Evolutionary conservation across 2,329 filamentous ascomycete species (phyloP).

Genomic region (Colletotrichum euphorbiae): DNA sequence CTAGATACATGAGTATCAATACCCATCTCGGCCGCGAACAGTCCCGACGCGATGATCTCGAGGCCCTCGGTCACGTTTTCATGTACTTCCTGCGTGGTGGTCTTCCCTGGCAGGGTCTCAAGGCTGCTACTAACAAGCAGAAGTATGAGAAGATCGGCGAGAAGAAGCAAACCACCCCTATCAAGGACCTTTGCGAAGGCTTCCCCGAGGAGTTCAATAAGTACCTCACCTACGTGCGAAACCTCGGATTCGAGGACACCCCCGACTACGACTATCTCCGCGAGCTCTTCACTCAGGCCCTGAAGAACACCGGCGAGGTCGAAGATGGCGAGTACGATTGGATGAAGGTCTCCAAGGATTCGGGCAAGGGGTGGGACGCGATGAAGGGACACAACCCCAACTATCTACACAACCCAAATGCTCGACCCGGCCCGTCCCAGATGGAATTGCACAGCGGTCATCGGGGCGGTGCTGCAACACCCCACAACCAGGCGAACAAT

Average conservation of each 20-base stretch:
- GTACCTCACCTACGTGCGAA: slow-evolving; percentile 96
- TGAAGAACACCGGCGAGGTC: slow-evolving; percentile 93
- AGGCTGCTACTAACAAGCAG: slow-evolving; percentile 86
- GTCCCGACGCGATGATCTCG: slow-evolving; percentile 93
- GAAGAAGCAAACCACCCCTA: slow-evolving; percentile 98
- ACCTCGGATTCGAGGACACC: slow-evolving; percentile 97
- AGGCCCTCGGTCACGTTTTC: slow-evolving; percentile 83
- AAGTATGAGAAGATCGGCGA: slow-evolving; percentile 99
- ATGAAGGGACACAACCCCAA: slow-evolving; percentile 72
- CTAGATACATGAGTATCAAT: slow-evolving; percentile 99
- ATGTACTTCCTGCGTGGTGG: slow-evolving; percentile 81
- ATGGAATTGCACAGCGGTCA: slow-evolving; percentile 84
- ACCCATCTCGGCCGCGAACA: slow-evolving; percentile 97
- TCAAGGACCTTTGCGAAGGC: slow-evolving; percentile 96
- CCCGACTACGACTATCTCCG: slow-evolving; percentile 98
- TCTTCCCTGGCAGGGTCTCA: slow-evolving; percentile 78
- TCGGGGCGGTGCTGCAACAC: slow-evolving; percentile 73
- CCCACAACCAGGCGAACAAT: slow-evolving; percentile 71
- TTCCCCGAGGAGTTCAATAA: slow-evolving; percentile 98
- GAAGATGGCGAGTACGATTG: slow-evolving; percentile 99
- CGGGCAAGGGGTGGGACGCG: slow-evolving; percentile 90
- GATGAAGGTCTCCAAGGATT: slow-evolving; percentile 92
- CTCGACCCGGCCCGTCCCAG: slow-evolving; percentile 82
- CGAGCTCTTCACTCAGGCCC: slow-evolving; percentile 93
- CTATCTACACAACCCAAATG: slow-evolving; percentile 81